A percentile compares a stretch with the other conserved stretches of the same genome.
Evolutionary conservation across 2,329 filamentous ascomycete species (phyloP).

Genomic region (Lomentospora prolificans): DNA sequence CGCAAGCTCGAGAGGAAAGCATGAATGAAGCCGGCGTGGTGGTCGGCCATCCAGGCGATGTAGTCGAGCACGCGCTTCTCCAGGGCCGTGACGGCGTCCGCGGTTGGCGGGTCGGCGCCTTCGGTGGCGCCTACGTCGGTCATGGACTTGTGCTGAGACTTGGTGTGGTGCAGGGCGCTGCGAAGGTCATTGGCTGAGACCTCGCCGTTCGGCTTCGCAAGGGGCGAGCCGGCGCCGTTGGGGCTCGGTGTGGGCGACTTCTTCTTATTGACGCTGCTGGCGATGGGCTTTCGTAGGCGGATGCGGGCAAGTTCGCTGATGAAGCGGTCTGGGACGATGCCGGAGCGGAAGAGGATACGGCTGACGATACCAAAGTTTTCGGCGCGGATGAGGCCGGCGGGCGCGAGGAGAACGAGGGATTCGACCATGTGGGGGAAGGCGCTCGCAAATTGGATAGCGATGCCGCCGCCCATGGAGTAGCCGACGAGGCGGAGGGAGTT

Average conservation of each 20-base stretch:
- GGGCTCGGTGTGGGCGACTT: constrained; percentile 9
- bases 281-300: constrained; percentile 41
- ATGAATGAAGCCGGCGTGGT: constrained; percentile 48
- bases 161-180: constrained; percentile 10
- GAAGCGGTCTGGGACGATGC: constrained; percentile 42
- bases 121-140: constrained; percentile 34
- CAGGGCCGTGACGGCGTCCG: constrained; percentile 23
- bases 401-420: constrained; percentile 66
- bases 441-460: constrained; percentile 64
- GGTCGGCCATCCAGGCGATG: constrained; percentile 47
- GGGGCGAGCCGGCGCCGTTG: neutral
- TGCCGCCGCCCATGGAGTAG: constrained; percentile 74
- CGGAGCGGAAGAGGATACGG: constrained; percentile 43
- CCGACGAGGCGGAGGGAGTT: constrained; percentile 58
- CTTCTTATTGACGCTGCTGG: constrained; percentile 22
- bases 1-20: constrained; percentile 50
- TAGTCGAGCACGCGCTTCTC: constrained; percentile 38
- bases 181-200: constrained; percentile 4
- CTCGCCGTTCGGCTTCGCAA: constrained; percentile 8
- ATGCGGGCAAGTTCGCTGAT: constrained; percentile 36
- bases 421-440: constrained; percentile 62
- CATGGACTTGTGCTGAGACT: constrained; percentile 15
- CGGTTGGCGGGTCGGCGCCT: constrained; percentile 20
- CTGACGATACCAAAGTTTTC: constrained; percentile 40
- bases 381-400: constrained; percentile 60